phyloP scores from a whole-genome alignment of 306 rosid genomes.

The Sindora glabra region DNA sequence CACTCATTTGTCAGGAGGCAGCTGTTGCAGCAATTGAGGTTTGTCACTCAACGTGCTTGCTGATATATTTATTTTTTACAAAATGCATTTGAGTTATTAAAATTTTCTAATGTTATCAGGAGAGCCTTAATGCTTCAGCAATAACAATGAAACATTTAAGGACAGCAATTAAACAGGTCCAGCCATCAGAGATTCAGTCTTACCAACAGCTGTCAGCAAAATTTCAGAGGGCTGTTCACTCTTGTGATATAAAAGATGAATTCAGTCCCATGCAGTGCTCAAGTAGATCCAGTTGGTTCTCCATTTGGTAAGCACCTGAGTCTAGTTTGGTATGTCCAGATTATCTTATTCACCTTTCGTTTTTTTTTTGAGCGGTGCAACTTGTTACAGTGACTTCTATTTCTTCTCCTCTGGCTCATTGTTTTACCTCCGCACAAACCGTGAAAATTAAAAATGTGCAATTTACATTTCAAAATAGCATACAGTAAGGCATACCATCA shows the following conservation, averaged over 20 bases:
- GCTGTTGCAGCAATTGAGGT: slow-evolving; percentile 83
- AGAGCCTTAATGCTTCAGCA: slow-evolving; percentile 53
- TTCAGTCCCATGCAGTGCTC: slow-evolving; percentile 10
- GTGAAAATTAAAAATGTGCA: too few species aligned
- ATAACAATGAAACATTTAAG: slow-evolving; percentile 68
- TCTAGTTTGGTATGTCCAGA: neutral
- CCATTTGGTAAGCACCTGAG: slow-evolving; percentile 36
- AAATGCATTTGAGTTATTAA: slow-evolving; percentile 3
- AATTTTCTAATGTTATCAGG: slow-evolving; percentile 34
- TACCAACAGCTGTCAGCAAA: slow-evolving; percentile 54
- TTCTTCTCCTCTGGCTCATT: too few species aligned
- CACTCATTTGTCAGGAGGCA: slow-evolving; percentile 75
- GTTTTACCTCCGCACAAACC: too few species aligned
- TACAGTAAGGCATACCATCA: neutral
- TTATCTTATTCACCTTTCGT: neutral
- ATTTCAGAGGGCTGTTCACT: slow-evolving; percentile 65
- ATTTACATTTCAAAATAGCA: too few species aligned
- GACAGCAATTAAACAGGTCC: slow-evolving; percentile 49
- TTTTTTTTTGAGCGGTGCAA: neutral
- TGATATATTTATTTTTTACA: neutral
- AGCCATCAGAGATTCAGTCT: slow-evolving; percentile 55
- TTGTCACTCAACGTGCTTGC: slow-evolving; percentile 16
- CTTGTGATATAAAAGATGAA: slow-evolving; percentile 31
- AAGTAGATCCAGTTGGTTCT: slow-evolving; percentile 17
- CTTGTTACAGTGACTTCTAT: neutral